Evolutionary conservation across 2,329 filamentous ascomycete species (phyloP).

Genomic region (Alternaria panax): DNA sequence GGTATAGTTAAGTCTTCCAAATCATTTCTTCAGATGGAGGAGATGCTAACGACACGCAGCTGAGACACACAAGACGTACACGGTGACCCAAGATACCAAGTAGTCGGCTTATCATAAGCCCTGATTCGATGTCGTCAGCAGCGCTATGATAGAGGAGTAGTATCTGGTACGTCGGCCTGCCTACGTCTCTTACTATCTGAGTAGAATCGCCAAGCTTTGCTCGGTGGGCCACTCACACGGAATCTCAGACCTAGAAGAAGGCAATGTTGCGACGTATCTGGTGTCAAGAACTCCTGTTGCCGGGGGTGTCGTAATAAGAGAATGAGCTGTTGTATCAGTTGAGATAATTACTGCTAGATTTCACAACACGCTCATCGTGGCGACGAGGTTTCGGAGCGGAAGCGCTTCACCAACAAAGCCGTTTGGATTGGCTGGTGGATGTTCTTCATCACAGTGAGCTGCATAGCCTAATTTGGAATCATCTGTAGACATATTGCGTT

Average conservation of each 20-base stretch:
- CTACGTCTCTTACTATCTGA: not conserved
- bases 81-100: not conserved
- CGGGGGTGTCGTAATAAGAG: not conserved
- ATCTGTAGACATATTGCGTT: not conserved
- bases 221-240: not conserved
- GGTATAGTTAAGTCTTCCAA: not conserved
- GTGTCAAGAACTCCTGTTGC: not conserved
- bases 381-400: not conserved
- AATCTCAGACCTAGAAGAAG: not conserved
- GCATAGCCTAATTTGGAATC: not conserved
- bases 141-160: not conserved
- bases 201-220: not conserved
- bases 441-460: not conserved
- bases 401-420: not conserved
- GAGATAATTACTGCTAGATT: not conserved
- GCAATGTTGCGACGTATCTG: not conserved
- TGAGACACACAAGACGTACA: not conserved
- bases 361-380: not conserved
- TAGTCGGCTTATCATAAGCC: not conserved
- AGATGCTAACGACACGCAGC: not conserved
- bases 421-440: not conserved
- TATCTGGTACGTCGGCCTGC: not conserved
- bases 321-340: not conserved
- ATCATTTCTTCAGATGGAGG: not conserved
- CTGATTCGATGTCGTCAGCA: not conserved